Evolutionary conservation across 2,329 filamentous ascomycete genomes (phyloP).

Genomic region (Fusarium beomiforme): DNA sequence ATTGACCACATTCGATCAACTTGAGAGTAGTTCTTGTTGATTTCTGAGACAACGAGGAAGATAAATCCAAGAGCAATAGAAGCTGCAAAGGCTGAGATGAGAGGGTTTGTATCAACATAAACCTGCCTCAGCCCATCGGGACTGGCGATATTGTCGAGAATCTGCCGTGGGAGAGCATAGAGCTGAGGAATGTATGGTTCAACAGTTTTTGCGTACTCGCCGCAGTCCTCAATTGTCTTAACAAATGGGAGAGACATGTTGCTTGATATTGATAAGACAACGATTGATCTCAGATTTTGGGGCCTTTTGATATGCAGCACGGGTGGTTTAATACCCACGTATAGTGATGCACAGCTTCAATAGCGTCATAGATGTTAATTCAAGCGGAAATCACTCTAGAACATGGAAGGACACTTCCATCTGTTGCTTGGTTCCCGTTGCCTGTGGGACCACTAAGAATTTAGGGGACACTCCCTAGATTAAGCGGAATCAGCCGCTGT

Average conservation of each 20-base stretch:
- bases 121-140: constrained; percentile 72
- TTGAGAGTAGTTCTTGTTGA: constrained; percentile 97
- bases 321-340: constrained; percentile 17
- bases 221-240: constrained; percentile 76
- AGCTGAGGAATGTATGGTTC: constrained; percentile 78
- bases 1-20: constrained; percentile 94
- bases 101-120: constrained; percentile 87
- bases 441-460: constrained; percentile 11
- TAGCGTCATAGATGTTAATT: constrained; percentile 34
- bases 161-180: constrained; percentile 72
- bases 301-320: background rate
- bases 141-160: constrained; percentile 69
- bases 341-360: background rate
- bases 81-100: constrained; percentile 78
- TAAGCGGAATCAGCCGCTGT: constrained; percentile 37
- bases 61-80: constrained; percentile 76
- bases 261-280: constrained; percentile 28
- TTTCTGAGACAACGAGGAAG: constrained; percentile 80
- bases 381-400: background rate
- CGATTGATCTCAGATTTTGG: background rate
- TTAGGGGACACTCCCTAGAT: constrained; percentile 11
- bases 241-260: constrained; percentile 78
- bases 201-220: constrained; percentile 79
- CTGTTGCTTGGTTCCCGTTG: constrained; percentile 1
- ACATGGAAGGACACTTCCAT: constrained; percentile 11